Evolutionary conservation across 805 yeast genomes (phyloP), one percentile per base, ranked within the genome.

Genomic region (Aciculoconidium aculeatum): DNA sequence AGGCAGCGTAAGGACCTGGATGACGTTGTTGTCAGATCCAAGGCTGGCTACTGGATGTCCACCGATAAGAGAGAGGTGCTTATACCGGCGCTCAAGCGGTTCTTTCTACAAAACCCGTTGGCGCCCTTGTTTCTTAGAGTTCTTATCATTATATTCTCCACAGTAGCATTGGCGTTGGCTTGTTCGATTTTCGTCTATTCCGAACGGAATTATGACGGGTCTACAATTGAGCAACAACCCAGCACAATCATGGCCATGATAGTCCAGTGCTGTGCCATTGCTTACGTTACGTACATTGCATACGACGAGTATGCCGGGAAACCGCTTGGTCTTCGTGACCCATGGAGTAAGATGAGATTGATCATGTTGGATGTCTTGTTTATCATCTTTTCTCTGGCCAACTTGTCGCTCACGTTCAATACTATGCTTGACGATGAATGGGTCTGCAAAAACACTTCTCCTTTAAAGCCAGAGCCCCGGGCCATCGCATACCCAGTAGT

Each of bases 191-290:
- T 66, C 39, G 53, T 55, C 7, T 47, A 51, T 32, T 66, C 70
- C 27, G 43, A 51, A 28, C 42, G 49, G 11, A 35, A 50, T 13
- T 61, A 59, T 39, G 54, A 58, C 11, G 57, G 54, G 3, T 38
- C 44, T 11, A 49, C 58, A 8, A 55, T 84, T 6, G 62, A 70
- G 6, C 94, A 83, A 49, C 87, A 83, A 47, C 81, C 98, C 11
- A 80, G 95, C 43, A 84, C 97, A 0, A 77, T 88, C 25, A 86
- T 92, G 94, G 92, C 96, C 3, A 71, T 92, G 2, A 77, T 77
- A 30, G 94, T 90, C 4, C 90, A 87, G 47, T 63, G 85, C 16
- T 65, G 77, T 37, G 95, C 95, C 3, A 57, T 85, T 15, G 70
- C 75, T 0, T 92, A 92, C 50, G 68, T 87, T 32, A 57, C 78